Base-by-base conservation (phyloP, 78 protist species). In the Speleostelium caveatum region DNA sequence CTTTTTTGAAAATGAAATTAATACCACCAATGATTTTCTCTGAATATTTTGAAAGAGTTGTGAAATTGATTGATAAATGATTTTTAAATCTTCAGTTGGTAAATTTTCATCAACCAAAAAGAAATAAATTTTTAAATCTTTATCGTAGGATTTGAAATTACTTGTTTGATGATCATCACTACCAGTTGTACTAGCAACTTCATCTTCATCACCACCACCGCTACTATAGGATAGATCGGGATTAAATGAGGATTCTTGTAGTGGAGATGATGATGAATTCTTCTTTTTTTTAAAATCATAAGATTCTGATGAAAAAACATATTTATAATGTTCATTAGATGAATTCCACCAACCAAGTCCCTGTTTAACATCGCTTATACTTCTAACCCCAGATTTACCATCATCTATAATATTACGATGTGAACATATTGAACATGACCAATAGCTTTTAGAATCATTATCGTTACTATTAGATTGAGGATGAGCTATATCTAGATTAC, bases 291-390 rank as follows among this genome's bases (percentile, higher is more conserved):
- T 83, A 42, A 83, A 63, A 42, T 83, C 79, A 45, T 32, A 83
- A 0, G 63, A 24, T 36, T 83, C 91, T 8, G 58, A 41, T 58
- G 65, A 41, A 8, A 83, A 45, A 36, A 69, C 79, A 28, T 58
- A 38, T 41, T 69, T 69, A 33, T 58, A 83, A 35, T 42, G 59
- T 26, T 67, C 38, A 45, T 6, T 45, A 45, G 53, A 45, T 6
- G 89, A 67, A 49, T 38, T 73, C 91, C 91, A 83, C 91, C 91
- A 83, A 16, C 91, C 91, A 5, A 59, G n/a, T 7, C 89, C 89
- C 32, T 66, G 61, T 22, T 55, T 61, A 21, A 80, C 77, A 2
- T 80, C 89, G 36, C 35, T 51, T 33, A 69, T 69, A 14, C 51
- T 68, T 65, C 91, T 73, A 14, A 83, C 78, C 14, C 89, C 89